Evolutionary conservation across 2,329 filamentous ascomycete genomes (phyloP).

Genomic region (Macrophomina tecta): DNA sequence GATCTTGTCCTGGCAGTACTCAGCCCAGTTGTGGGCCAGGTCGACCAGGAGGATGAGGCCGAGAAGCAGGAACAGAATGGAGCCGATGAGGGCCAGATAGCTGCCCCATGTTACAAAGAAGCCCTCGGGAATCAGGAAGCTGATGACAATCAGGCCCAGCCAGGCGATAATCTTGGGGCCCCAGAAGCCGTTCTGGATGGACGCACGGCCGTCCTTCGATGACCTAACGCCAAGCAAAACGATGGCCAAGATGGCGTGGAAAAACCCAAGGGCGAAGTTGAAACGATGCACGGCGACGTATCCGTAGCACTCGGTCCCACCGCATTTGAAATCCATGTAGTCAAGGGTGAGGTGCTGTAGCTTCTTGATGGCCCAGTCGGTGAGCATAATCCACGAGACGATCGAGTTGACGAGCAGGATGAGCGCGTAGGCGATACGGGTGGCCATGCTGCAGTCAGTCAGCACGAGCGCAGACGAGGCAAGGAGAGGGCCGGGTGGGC

Average conservation of each 20-base stretch:
- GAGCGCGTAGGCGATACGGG: slow-evolving; percentile 93
- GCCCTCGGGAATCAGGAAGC: slow-evolving; percentile 91
- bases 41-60: slow-evolving; percentile 93
- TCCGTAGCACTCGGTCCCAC: slow-evolving; percentile 88
- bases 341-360: slow-evolving; percentile 89
- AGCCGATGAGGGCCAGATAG: slow-evolving; percentile 85
- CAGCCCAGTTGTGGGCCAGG: slow-evolving; percentile 94
- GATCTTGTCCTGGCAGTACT: slow-evolving; percentile 93
- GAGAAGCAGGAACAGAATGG: slow-evolving; percentile 91
- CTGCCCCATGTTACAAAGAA: slow-evolving; percentile 98
- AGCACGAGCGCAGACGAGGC: slow-evolving; percentile 24
- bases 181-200: slow-evolving; percentile 98
- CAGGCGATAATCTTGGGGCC: slow-evolving; percentile 93
- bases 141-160: slow-evolving; percentile 84
- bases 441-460: slow-evolving; percentile 74
- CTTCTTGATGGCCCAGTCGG: slow-evolving; percentile 96
- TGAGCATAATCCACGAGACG: slow-evolving; percentile 98
- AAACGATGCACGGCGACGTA: slow-evolving; percentile 97
- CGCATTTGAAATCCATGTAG: slow-evolving; percentile 92
- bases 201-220: slow-evolving; percentile 84
- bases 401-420: slow-evolving; percentile 97
- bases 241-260: slow-evolving; percentile 85
- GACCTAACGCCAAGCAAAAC: slow-evolving; percentile 85
- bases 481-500: slow-evolving; percentile 27
- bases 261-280: slow-evolving; percentile 94